These are phyloP conservation scores for Saturnispora zaruensis DNA, from an alignment of 805 yeast genomes.

Conservation along the genomic window DNA sequence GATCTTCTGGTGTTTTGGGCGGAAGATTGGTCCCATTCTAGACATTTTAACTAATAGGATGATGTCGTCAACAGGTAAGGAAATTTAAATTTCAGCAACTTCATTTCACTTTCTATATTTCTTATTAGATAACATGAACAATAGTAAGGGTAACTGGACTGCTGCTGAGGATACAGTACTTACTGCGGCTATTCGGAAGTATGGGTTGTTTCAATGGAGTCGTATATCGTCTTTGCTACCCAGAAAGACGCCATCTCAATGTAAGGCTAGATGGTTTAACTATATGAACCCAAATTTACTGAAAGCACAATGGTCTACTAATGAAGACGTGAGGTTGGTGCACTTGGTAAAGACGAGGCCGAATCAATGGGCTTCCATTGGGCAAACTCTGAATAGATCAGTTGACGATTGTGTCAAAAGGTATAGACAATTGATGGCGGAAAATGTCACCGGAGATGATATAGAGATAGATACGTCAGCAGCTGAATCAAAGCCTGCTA, in stretches of 20 bases:
- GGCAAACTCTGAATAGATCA: constrained; percentile 71
- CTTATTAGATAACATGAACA: not conserved
- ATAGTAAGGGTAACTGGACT: constrained; percentile 52
- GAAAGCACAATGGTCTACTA: constrained; percentile 58
- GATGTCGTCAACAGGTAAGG: not conserved
- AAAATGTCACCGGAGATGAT: constrained; percentile 26
- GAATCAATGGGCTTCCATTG: constrained; percentile 92
- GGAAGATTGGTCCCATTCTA: constrained; percentile 14
- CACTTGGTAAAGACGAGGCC: constrained; percentile 65
- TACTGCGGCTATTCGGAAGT: constrained; percentile 85
- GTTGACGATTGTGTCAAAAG: constrained; percentile 82
- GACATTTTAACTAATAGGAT: not conserved
- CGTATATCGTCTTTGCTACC: constrained; percentile 80
- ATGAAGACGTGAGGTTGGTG: constrained; percentile 68
- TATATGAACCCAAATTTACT: constrained; percentile 70
- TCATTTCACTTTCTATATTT: not conserved
- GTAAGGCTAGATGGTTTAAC: constrained; percentile 88
- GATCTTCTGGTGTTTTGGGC: constrained; percentile 81
- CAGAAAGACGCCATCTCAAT: constrained; percentile 83
- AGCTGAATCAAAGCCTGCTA: constrained; percentile 76
- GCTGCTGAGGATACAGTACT: constrained; percentile 77
- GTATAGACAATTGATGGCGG: constrained; percentile 63
- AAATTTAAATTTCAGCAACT: not conserved
- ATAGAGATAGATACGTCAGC: constrained; percentile 11
- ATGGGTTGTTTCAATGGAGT: constrained; percentile 93